Evolutionary conservation across 345 rosid species (phyloP).

Genomic region (Melaleuca alternifolia): DNA sequence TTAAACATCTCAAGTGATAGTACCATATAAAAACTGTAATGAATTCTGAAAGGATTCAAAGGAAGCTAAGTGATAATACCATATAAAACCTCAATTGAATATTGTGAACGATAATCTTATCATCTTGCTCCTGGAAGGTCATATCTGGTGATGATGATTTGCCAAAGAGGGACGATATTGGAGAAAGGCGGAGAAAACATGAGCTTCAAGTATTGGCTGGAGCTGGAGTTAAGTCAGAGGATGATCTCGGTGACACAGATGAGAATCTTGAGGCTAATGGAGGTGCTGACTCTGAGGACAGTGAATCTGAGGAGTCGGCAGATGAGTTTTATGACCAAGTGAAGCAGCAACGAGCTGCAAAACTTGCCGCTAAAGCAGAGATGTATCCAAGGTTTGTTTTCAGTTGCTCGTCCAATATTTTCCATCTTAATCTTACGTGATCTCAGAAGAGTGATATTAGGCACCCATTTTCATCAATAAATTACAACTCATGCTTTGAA

Average conservation of each 20-base stretch:
- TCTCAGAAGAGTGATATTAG: neutral
- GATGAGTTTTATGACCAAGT: conserved; percentile 67
- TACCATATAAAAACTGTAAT: no score
- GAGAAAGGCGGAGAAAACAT: conserved; percentile 83
- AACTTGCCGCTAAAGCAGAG: conserved; percentile 61
- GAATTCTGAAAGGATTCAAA: neutral
- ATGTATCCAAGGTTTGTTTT: conserved; percentile 42
- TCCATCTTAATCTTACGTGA: neutral
- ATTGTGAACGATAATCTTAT: neutral
- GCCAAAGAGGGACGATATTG: conserved; percentile 87
- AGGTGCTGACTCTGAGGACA: conserved; percentile 21
- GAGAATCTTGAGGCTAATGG: conserved; percentile 13
- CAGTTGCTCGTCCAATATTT: neutral
- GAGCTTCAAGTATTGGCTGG: conserved; percentile 75
- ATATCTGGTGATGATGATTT: conserved; percentile 85
- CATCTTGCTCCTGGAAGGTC: conserved; percentile 22
- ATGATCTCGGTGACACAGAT: conserved; percentile 30
- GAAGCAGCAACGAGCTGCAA: conserved; percentile 38
- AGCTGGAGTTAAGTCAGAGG: conserved; percentile 64
- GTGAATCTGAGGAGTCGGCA: conserved; percentile 24
- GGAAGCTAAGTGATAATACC: neutral
- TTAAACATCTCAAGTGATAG: neutral
- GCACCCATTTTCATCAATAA: neutral
- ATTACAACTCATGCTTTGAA: neutral
- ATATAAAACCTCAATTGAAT: neutral